phyloP scores from a whole-genome alignment of 805 yeast species.

The Ogataea degrootiae region DNA sequence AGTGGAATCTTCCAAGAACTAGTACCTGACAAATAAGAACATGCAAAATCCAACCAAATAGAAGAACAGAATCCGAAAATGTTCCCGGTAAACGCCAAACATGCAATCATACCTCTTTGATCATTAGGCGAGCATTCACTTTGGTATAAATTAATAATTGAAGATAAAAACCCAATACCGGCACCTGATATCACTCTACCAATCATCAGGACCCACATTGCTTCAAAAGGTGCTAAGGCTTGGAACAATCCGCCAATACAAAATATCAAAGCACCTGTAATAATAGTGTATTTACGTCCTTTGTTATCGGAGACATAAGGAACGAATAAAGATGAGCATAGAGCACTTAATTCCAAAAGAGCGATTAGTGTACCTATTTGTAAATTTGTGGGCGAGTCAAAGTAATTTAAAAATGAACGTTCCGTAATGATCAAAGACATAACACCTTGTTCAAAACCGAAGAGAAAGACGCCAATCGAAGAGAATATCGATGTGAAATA shows the following conservation, averaged over 20 bases:
- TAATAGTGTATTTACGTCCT: slow-evolving; percentile 75
- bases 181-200: slow-evolving; percentile 78
- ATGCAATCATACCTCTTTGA: slow-evolving; percentile 78
- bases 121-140: slow-evolving; percentile 86
- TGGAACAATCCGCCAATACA: slow-evolving; percentile 74
- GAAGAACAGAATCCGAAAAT: slow-evolving; percentile 75
- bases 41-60: slow-evolving; percentile 82
- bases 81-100: slow-evolving; percentile 86
- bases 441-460: slow-evolving; percentile 72
- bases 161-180: slow-evolving; percentile 82
- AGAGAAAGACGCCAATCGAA: slow-evolving; percentile 39
- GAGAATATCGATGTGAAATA: slow-evolving; percentile 25
- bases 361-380: slow-evolving; percentile 81
- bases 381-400: slow-evolving; percentile 64
- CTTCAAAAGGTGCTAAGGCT: slow-evolving; percentile 42
- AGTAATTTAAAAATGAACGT: slow-evolving; percentile 59
- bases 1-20: slow-evolving; percentile 78
- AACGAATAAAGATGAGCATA: slow-evolving; percentile 66
- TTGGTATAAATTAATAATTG: slow-evolving; percentile 84
- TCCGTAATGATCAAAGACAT: slow-evolving; percentile 81
- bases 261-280: slow-evolving; percentile 70
- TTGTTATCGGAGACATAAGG: slow-evolving; percentile 70
- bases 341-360: slow-evolving; percentile 78
- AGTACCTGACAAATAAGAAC: slow-evolving; percentile 58
- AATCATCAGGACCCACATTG: slow-evolving; percentile 51